A percentile compares a stretch with the other conserved stretches of the same genome.
Conservation (phyloP, 106 monocot species). For the Acanthochlamys bracteata region DNA sequence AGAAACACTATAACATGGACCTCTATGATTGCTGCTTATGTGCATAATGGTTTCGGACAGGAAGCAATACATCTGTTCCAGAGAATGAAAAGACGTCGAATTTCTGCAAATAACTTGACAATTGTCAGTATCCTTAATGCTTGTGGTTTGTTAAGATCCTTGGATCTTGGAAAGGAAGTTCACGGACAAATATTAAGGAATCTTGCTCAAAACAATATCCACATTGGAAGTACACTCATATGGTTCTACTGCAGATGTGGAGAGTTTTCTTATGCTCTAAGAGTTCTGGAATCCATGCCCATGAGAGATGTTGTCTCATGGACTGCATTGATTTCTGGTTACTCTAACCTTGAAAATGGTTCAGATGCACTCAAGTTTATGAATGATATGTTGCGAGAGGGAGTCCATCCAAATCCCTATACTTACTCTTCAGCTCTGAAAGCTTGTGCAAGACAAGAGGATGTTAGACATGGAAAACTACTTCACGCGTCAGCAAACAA, state of each 20-base stretch:
- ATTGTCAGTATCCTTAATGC: slow-evolving; percentile 67
- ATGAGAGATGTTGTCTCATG: slow-evolving; percentile 61
- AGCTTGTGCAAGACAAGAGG: slow-evolving; percentile 62
- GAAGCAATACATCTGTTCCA: slow-evolving; percentile 61
- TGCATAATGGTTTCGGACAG: slow-evolving; percentile 48
- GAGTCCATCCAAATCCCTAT: slow-evolving; percentile 56
- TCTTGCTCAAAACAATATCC: slow-evolving; percentile 23
- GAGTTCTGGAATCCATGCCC: slow-evolving; percentile 65
- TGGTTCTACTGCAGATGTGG: slow-evolving; percentile 87
- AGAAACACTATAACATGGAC: slow-evolving; percentile 94
- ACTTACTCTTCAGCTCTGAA: slow-evolving; percentile 85
- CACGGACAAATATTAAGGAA: slow-evolving; percentile 60
- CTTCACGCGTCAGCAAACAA: slow-evolving; percentile 78
- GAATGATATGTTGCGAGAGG: slow-evolving; percentile 70
- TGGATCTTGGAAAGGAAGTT: slow-evolving; percentile 60
- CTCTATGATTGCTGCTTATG: slow-evolving; percentile 80
- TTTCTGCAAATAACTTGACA: slow-evolving; percentile 50
- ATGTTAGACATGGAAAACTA: slow-evolving; percentile 37
- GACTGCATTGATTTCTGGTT: slow-evolving; percentile 83
- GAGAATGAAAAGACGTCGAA: slow-evolving; percentile 55
- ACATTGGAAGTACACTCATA: slow-evolving; percentile 67
- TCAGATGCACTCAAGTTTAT: slow-evolving; percentile 50
- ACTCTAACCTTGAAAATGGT: slow-evolving; percentile 31
- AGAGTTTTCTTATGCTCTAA: slow-evolving; percentile 48
- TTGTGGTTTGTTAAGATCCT: slow-evolving; percentile 46